A percentile compares a stretch with the other conserved stretches of the same genome.
Conservation (phyloP, 202 grass and related monocot species). For the Panicum hallii region DNA sequence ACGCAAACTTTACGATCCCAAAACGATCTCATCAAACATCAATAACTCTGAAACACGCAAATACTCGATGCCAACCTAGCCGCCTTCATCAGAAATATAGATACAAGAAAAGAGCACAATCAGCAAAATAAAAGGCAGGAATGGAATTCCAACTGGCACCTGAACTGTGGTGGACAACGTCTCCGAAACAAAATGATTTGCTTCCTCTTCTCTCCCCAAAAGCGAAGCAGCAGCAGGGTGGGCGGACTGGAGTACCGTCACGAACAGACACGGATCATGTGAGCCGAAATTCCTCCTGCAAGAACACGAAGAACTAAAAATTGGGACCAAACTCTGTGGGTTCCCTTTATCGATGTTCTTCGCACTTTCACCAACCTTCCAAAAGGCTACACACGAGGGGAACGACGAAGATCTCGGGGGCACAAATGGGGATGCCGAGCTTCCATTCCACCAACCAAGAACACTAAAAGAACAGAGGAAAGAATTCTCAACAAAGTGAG, state of each 20-base stretch:
- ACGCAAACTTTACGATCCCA: constrained; percentile 18
- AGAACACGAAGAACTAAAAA: background rate
- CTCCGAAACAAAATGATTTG: constrained; percentile 40
- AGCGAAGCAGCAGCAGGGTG: constrained; percentile 48
- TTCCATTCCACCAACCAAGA: constrained; percentile 46
- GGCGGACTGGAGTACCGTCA: constrained; percentile 27
- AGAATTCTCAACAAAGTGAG: constrained; percentile 14
- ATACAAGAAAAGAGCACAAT: constrained; percentile 32
- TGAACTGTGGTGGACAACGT: constrained; percentile 10
- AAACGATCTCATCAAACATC: constrained; percentile 1
- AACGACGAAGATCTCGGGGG: constrained; percentile 49
- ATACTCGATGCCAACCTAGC: background rate
- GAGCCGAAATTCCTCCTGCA: constrained; percentile 37
- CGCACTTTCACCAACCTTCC: constrained; percentile 40
- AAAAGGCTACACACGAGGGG: constrained; percentile 37
- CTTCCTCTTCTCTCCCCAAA: constrained; percentile 29
- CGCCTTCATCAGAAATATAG: constrained; percentile 13
- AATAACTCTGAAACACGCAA: background rate
- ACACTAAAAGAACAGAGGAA: constrained; percentile 2
- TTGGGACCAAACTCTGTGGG: background rate
- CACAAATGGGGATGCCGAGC: constrained; percentile 34
- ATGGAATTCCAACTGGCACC: constrained; percentile 42
- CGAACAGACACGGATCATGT: constrained; percentile 59
- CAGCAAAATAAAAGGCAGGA: constrained; percentile 21
- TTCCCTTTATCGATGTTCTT: constrained; percentile 22